Evolutionary conservation across 192 early-diverging fungal species (phyloP).

Genomic region (Entomortierella chlamydospora): DNA sequence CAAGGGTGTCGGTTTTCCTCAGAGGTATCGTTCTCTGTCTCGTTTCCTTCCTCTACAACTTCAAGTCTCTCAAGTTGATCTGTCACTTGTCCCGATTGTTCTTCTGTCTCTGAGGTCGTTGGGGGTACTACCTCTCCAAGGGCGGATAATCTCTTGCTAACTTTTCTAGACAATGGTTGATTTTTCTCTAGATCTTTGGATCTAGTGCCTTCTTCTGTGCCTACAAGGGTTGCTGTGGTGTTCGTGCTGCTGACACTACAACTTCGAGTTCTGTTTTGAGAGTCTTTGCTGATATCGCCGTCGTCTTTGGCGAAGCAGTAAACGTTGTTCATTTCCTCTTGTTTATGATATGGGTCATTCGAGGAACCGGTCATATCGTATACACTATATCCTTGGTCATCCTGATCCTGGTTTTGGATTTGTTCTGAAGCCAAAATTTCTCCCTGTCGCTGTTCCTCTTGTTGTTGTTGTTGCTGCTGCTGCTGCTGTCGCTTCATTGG

Average conservation of each 20-base stretch:
- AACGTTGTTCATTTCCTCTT: not conserved
- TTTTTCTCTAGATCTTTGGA: not conserved
- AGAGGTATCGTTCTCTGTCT: not conserved
- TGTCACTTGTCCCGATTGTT: not conserved
- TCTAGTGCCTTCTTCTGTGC: slow-evolving; percentile 5
- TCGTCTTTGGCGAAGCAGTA: not conserved
- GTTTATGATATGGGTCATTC: not conserved
- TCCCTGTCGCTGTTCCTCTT: slow-evolving; percentile 4
- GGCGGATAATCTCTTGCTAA: not conserved
- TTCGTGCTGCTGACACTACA: slow-evolving; percentile 22
- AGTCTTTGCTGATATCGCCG: not conserved
- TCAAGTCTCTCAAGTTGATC: not conserved
- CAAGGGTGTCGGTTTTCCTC: not conserved
- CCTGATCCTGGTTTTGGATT: not conserved
- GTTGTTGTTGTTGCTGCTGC: slow-evolving; percentile 16
- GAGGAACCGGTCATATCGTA: not conserved
- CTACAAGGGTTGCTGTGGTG: slow-evolving; percentile 28
- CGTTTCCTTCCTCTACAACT: not conserved
- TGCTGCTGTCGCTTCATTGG: not conserved
- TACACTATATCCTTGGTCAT: not conserved
- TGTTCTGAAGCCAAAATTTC: not conserved
- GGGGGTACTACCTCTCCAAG: not conserved
- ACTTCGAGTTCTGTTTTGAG: slow-evolving; percentile 19
- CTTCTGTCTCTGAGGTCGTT: not conserved
- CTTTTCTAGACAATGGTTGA: not conserved